Evolutionary conservation across 1,139 yeast species (phyloP).

Genomic region (Protomyces inundatus): DNA sequence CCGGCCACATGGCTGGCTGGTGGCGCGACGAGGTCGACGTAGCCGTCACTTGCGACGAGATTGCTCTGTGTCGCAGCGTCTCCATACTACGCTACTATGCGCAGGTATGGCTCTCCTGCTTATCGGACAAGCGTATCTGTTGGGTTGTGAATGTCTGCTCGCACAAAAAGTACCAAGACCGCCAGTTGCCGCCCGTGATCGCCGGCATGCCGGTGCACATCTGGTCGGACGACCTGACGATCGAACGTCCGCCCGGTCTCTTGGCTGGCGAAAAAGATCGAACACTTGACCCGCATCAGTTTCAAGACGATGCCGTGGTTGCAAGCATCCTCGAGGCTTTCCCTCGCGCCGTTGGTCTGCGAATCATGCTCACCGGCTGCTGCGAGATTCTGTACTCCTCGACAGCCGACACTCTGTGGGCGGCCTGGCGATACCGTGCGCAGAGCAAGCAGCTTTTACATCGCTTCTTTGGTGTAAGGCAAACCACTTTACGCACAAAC

Average conservation of each 20-base stretch:
- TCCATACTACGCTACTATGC: not conserved
- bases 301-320: not conserved
- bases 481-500: not conserved
- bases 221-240: not conserved
- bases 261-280: not conserved
- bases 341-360: not conserved
- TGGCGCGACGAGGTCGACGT: not conserved
- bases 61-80: not conserved
- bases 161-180: not conserved
- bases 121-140: not conserved
- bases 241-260: not conserved
- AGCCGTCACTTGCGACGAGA: not conserved
- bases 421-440: not conserved
- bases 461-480: not conserved
- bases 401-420: not conserved
- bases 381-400: not conserved
- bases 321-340: not conserved
- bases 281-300: not conserved
- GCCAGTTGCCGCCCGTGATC: not conserved
- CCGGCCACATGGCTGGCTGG: not conserved
- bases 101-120: not conserved
- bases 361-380: not conserved
- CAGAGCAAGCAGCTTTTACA: not conserved
- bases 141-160: not conserved
- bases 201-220: not conserved